These are phyloP conservation scores for Suillus bovinus DNA, from an alignment of 768 basidiomycete species.

Conservation along the genomic window DNA sequence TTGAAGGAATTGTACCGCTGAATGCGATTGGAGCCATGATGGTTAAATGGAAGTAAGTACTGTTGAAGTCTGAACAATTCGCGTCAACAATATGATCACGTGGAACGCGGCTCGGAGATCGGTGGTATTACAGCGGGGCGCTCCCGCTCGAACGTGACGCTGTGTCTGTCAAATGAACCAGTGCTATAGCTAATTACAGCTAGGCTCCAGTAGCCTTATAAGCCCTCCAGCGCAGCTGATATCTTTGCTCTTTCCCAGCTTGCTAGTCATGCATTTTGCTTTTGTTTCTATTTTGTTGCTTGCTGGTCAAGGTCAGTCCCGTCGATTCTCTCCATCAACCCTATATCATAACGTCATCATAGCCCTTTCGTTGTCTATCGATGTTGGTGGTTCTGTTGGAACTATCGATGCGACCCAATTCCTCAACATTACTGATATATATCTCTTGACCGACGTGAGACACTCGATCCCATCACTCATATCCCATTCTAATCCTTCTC, in stretches of 20 bases:
- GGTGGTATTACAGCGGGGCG: not conserved
- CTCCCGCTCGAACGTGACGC: not conserved
- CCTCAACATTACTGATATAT: constrained; percentile 38
- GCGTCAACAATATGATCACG: constrained; percentile 15
- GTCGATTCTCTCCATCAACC: not conserved
- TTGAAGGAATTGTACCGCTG: constrained; percentile 56
- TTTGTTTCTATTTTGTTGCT: constrained; percentile 40
- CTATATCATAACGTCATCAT: not conserved
- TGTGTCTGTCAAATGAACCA: constrained; percentile 4
- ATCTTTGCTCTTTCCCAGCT: constrained; percentile 20
- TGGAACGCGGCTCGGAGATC: not conserved
- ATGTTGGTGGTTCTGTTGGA: constrained; percentile 37
- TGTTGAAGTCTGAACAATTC: constrained; percentile 13
- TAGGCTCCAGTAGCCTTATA: not conserved
- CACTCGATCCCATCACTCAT: not conserved
- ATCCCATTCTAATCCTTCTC: constrained; percentile 28
- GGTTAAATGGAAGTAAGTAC: constrained; percentile 6
- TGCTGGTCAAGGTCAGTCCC: constrained; percentile 59
- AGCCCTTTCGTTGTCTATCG: constrained; percentile 52
- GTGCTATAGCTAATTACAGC: not conserved
- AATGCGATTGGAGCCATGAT: constrained; percentile 46
- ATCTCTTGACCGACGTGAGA: constrained; percentile 32
- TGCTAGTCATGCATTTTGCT: constrained; percentile 30
- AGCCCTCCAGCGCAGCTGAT: too few species aligned
- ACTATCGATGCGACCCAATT: constrained; percentile 45